Evolutionary conservation across 257 asterid genomes (phyloP), one percentile per base, ranked within the genome.

Genomic region (Buddleja alternifolia): DNA sequence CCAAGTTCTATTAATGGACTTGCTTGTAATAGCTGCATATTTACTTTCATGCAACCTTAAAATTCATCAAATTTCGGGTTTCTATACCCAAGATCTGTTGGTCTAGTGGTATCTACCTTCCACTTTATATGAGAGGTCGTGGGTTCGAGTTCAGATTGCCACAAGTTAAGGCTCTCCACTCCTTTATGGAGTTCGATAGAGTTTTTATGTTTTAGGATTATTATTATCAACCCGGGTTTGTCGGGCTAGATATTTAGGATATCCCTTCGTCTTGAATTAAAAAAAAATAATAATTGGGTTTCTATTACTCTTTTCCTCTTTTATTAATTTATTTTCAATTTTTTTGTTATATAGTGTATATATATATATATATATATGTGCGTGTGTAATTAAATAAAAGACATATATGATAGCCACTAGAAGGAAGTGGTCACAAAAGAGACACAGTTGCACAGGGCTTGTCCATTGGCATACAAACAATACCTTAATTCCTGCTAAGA

Each of bases 391-490:
- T 6, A 41, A 25, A 46, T 17, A 10, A 7, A 41, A 45, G 25
- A 15, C 23, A 40, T 0, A 19, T 53, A 39, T 47, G 67, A 7
- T 45, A 50, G 63, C 15, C 15, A 29, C 12, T 50, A 48, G 42
- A 45, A 34, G 39, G 20, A 60, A 78, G 79, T 69, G 72, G 82
- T 52, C 51, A 67, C 48, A 9, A 45, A 29, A 50, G 50, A 55
- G 71, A 66, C 40, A 61, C 24, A 11, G 69, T 40, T 59, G 78
- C 59, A 56, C 60, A 47, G 19, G 19, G 23, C 10, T 21, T 79
- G 87, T 82, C 84, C 75, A 73, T 57, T 62, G 32, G 77, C 77
- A 70, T 67, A 71, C 69, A 79, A 75, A 78, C 84, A 77, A 78
- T 62, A 47, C 80, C 50, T 42, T 47, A 78, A 63, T 67, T 74